A percentile compares a stretch with the other conserved stretches of the same genome.
Evolutionary conservation across 176 grass and related monocot genomes (phyloP).

Genomic region (Luzula sylvatica): DNA sequence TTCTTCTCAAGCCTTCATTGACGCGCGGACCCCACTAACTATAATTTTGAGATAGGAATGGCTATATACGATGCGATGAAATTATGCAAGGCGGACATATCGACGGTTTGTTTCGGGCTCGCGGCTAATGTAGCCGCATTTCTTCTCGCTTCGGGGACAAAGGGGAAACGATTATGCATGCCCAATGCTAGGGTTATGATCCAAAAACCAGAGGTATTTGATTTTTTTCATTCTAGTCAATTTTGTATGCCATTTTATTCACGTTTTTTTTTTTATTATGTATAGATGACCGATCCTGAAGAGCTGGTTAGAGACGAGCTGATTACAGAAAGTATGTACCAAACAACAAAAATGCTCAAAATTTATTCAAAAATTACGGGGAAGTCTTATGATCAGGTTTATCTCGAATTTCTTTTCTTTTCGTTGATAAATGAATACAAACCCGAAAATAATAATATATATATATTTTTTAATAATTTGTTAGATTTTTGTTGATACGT

Average conservation of each 20-base stretch:
- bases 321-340: conserved; percentile 78
- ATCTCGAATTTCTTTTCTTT: conserved; percentile 7
- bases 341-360: conserved; percentile 89
- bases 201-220: conserved; percentile 42
- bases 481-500: conserved; percentile 72
- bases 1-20: too few species aligned
- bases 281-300: conserved; percentile 52
- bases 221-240: neutral
- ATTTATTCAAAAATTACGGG: conserved; percentile 88
- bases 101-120: conserved; percentile 87
- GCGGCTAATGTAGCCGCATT: conserved; percentile 92
- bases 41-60: conserved; percentile 48
- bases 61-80: conserved; percentile 98
- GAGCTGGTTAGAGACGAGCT: conserved; percentile 54
- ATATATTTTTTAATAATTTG: neutral
- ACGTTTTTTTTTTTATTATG: neutral
- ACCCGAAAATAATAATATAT: neutral
- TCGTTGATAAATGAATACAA: neutral
- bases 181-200: conserved; percentile 98
- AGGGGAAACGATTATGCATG: conserved; percentile 97
- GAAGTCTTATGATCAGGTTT: conserved; percentile 70
- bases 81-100: conserved; percentile 92
- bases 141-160: conserved; percentile 78
- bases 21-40: too few species aligned
- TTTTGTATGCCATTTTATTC: conserved; percentile 1